These are phyloP conservation scores for Rusavskia elegans DNA, from an alignment of 495 filamentous ascomycete species.

Conservation along the genomic window DNA sequence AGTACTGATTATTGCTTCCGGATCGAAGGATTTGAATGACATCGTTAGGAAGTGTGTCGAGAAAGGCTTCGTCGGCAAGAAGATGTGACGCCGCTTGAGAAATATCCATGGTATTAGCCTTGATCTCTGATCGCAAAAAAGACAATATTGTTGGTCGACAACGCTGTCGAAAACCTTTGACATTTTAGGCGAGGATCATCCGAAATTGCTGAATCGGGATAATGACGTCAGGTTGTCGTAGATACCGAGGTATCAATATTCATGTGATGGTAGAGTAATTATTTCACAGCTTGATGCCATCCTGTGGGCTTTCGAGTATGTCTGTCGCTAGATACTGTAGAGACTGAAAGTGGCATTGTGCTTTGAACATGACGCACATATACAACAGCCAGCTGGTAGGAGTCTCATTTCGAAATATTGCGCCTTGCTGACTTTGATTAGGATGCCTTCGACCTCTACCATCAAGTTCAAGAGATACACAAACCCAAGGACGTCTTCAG, in stretches of 20 bases:
- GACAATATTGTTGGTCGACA: no score
- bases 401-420: background rate
- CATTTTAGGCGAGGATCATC: no score
- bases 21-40: constrained; percentile 46
- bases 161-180: no score
- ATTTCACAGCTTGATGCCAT: no score
- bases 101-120: background rate
- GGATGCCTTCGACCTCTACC: constrained; percentile 36
- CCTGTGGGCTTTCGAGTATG: no score
- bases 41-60: constrained; percentile 46
- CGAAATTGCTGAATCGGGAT: no score
- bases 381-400: constrained; percentile 17
- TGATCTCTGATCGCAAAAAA: background rate
- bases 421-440: constrained; percentile 9
- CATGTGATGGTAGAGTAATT: no score
- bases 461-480: constrained; percentile 25
- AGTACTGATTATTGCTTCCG: constrained; percentile 45
- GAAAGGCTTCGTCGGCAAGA: constrained; percentile 10
- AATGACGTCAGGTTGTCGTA: no score
- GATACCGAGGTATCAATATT: no score
- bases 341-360: background rate
- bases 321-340: no score
- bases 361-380: constrained; percentile 8
- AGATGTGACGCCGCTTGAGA: background rate
- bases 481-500: constrained; percentile 21